These are phyloP conservation scores for Talaromyces sp. DNA, from an alignment of 2,329 filamentous ascomycete genomes.

Conservation along the genomic window DNA sequence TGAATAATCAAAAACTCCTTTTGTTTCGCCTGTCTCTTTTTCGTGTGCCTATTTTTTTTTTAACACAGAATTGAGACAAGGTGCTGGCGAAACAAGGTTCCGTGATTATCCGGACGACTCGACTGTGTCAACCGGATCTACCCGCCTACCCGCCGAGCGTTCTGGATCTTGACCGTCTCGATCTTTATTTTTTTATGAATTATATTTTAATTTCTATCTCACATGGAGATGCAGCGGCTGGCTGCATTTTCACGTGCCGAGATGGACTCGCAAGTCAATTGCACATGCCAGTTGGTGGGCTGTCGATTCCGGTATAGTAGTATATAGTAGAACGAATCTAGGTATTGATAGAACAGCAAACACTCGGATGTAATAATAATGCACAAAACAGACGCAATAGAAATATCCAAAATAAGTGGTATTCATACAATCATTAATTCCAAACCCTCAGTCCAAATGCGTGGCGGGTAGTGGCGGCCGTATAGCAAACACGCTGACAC, in stretches of 20 bases:
- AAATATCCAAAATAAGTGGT: not conserved
- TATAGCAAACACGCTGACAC: conserved; percentile 6
- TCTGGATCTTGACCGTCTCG: not conserved
- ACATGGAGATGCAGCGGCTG: not conserved
- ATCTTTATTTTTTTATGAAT: not conserved
- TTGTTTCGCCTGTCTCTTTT: not conserved
- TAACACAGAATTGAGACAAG: not conserved
- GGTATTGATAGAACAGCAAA: not conserved
- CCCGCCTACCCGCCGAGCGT: not conserved
- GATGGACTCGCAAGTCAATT: not conserved
- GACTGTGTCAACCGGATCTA: not conserved
- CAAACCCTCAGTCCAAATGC: conserved; percentile 7
- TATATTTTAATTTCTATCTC: not conserved
- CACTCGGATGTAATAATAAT: not conserved
- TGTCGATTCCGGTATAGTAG: not conserved
- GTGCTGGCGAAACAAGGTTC: not conserved
- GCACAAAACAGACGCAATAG: not conserved
- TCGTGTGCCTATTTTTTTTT: not conserved
- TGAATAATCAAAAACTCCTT: not conserved
- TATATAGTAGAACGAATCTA: not conserved
- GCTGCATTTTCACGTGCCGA: not conserved
- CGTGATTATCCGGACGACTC: not conserved
- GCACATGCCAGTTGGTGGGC: not conserved
- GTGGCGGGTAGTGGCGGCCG: conserved; percentile 4
- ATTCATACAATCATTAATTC: not conserved